Conservation (phyloP, 2,329 filamentous ascomycete genomes). For the Colletotrichum higginsianum region DNA sequence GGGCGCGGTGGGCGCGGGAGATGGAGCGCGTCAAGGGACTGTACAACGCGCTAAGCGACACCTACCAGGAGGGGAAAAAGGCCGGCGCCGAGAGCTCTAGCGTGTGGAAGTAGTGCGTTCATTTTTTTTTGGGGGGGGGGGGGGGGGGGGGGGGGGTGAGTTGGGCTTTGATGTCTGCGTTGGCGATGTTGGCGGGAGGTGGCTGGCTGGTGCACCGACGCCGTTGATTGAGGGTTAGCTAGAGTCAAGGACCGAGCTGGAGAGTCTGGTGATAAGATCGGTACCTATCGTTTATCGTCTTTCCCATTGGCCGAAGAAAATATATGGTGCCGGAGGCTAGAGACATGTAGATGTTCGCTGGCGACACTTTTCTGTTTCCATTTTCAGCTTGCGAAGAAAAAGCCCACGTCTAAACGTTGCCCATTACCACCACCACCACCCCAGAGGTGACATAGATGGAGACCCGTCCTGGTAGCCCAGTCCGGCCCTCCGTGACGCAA, state of each 20-base stretch:
- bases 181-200: neutral
- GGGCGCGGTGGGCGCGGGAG: constrained; percentile 54
- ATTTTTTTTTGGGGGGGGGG: neutral
- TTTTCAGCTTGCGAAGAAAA: neutral
- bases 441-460: too few relatives aligned
- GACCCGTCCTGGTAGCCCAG: neutral
- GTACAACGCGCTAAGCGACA: constrained; percentile 62
- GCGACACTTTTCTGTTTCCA: neutral
- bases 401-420: neutral
- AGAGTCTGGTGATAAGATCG: neutral
- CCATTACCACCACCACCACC: neutral
- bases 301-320: neutral
- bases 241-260: neutral
- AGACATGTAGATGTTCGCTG: neutral
- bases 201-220: constrained; percentile 22
- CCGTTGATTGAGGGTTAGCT: constrained; percentile 8
- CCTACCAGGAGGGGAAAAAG: constrained; percentile 65
- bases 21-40: constrained; percentile 64
- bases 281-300: too few relatives aligned
- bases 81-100: constrained; percentile 60
- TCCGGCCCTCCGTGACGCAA: neutral
- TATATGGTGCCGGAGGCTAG: constrained; percentile 1
- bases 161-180: neutral
- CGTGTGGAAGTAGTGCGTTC: constrained; percentile 59
- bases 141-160: neutral